Evolutionary conservation across 1,284 basidiomycete species (phyloP), one percentile per base, ranked within the genome.

Genomic region (Microbotryomycetes sp.): DNA sequence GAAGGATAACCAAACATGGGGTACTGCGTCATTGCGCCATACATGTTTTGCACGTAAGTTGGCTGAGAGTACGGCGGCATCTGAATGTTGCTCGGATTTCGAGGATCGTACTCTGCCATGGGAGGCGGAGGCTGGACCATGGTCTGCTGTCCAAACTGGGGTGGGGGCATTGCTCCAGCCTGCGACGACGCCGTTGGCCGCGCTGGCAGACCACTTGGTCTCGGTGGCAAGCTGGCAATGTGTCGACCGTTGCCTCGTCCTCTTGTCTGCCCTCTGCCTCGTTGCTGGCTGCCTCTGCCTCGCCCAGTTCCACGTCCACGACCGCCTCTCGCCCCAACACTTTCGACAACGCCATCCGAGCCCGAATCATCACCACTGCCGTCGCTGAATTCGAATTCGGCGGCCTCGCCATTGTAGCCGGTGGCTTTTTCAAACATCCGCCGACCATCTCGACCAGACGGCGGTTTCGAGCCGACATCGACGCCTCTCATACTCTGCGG

Each of bases 331-430:
- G 35, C 35, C 11, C 35, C 48, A 11, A 9, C 13, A 11, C 13
- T 11, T 9, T 11, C 11, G 9, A 9, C 21, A 50, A 9, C 48
- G 9, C 15, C 48, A 50, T 23, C 48, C 27, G 48, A n/a, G 23
- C 23, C 23, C 27, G 52, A 26, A 35, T 54, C 52, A 35, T 23
- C 52, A 11, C 29, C 35, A 41, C 18, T 18, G 35, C 18, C 60
- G 21, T 54, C 65, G 29, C 61, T 62, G 46, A 69, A 68, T 55
- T 69, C 65, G 23, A 69, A 69, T 53, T 68, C 66, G 41, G 61
- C 62, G 46, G 65, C 59, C 15, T 59, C 61, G 4, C 64, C 67
- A 41, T 18, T 35, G 9, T 16, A 7, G 1, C 52, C 52, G 7
- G 52, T 54, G 21, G 30, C 52, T 7, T 30, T 24, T 54, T 54